phyloP scores from a whole-genome alignment of 2,329 filamentous ascomycete species.

The Fusarium anguioides region DNA sequence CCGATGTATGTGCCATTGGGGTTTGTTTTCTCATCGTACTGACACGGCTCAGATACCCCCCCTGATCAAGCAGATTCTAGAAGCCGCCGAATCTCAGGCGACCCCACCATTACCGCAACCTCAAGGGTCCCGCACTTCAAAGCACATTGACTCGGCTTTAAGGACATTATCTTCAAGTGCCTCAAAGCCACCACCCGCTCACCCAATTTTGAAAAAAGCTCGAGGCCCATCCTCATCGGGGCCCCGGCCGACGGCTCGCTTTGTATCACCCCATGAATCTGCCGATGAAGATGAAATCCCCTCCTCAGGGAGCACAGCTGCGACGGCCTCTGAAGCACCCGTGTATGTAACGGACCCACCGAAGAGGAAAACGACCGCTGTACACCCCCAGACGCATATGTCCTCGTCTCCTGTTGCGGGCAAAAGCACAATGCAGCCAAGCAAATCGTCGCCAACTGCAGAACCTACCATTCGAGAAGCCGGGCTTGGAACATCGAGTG shows the following conservation, averaged over 20 bases:
- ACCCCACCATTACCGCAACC: conserved; percentile 26
- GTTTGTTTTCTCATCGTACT: conserved; percentile 13
- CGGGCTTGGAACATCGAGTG: conserved; percentile 34
- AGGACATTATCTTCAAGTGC: conserved; percentile 53
- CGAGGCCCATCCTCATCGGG: conserved; percentile 64
- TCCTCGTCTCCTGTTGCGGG: conserved; percentile 57
- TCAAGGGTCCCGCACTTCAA: conserved; percentile 32
- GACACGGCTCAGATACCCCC: conserved; percentile 44
- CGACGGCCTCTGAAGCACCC: conserved; percentile 48
- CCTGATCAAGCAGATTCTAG: conserved; percentile 46
- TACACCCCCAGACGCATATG: conserved; percentile 55
- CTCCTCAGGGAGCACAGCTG: conserved; percentile 56
- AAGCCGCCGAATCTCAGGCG: conserved; percentile 36
- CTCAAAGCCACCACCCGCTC: conserved; percentile 59
- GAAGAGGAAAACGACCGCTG: conserved; percentile 43
- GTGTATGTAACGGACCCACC: conserved; percentile 43
- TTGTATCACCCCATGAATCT: conserved; percentile 65
- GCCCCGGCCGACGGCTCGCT: conserved; percentile 69
- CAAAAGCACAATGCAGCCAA: conserved; percentile 58
- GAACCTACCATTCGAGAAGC: conserved; percentile 48
- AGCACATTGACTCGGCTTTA: conserved; percentile 36
- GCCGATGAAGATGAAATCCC: conserved; percentile 57
- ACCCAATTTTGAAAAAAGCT: conserved; percentile 71
- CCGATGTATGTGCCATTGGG: conserved; percentile 54
- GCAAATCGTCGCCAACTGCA: conserved; percentile 52